Percentiles rank a stretch among this genome's conserved stretches.
These are phyloP conservation scores for Tetradesmus obliquus DNA, from an alignment of 139 green algal genomes.

Conservation along the genomic window DNA sequence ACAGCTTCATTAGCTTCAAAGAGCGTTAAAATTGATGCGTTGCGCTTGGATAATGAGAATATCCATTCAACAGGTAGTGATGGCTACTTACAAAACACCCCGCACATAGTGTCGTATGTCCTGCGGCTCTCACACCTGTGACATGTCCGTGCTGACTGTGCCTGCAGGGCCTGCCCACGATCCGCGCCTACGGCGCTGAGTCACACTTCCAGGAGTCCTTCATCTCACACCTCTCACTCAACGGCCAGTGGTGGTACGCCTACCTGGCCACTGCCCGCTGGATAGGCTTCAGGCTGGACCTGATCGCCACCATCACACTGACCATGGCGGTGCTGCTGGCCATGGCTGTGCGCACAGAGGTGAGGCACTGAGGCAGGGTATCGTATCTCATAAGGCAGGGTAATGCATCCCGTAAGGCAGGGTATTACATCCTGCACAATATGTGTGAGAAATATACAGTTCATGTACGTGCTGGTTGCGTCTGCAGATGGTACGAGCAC, in stretches of 20 bases:
- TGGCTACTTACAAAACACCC: too few relatives aligned
- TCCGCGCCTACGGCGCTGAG: constrained; percentile 86
- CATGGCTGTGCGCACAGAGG: constrained; percentile 63
- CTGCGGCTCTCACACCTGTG: constrained; percentile 34
- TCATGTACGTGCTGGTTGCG: neutral
- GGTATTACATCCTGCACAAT: too few relatives aligned
- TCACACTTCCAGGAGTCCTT: constrained; percentile 71
- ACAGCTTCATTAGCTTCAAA: too few relatives aligned
- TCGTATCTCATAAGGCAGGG: too few relatives aligned
- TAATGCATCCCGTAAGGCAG: too few relatives aligned
- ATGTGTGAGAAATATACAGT: neutral
- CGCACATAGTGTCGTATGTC: too few relatives aligned
- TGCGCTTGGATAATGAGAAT: too few relatives aligned
- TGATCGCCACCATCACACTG: constrained; percentile 72
- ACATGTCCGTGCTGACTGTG: neutral
- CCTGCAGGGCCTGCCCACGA: constrained; percentile 87
- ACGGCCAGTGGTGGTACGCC: constrained; percentile 73
- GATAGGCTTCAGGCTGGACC: constrained; percentile 75
- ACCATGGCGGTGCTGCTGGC: constrained; percentile 71
- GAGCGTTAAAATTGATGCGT: too few relatives aligned
- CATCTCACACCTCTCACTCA: constrained; percentile 63
- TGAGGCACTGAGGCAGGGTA: neutral
- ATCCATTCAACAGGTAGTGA: too few relatives aligned
- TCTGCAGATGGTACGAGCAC: neutral
- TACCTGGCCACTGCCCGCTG: constrained; percentile 73